phyloP scores from a whole-genome alignment of 2,329 filamentous ascomycete species.

The Teratosphaeriaceae sp. region DNA sequence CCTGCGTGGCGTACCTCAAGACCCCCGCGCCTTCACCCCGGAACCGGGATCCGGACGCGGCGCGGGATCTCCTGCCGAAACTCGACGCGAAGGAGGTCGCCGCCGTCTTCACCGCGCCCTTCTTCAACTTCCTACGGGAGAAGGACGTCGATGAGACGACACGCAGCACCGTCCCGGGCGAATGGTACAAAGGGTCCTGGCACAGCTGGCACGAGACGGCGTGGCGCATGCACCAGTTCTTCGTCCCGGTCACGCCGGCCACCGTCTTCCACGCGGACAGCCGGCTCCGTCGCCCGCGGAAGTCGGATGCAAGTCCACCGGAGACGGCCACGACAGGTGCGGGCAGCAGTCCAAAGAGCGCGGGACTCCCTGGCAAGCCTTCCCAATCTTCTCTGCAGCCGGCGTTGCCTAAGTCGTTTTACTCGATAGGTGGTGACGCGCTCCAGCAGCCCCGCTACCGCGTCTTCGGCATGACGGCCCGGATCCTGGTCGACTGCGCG shows the following conservation, averaged over 20 bases:
- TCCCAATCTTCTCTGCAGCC: conserved; percentile 19
- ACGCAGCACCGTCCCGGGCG: conserved; percentile 37
- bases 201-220: conserved; percentile 65
- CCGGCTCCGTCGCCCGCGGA: conserved; percentile 11
- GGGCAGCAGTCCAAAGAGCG: background rate
- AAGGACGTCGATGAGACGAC: conserved; percentile 46
- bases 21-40: conserved; percentile 39
- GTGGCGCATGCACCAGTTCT: conserved; percentile 92
- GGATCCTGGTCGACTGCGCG: conserved; percentile 83
- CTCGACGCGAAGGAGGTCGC: conserved; percentile 88
- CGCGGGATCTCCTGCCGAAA: conserved; percentile 50
- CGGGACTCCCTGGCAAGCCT: background rate
- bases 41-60: conserved; percentile 53
- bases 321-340: conserved; percentile 1
- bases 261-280: conserved; percentile 43
- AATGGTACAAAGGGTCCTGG: conserved; percentile 86
- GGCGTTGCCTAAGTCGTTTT: conserved; percentile 23
- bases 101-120: conserved; percentile 84
- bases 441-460: conserved; percentile 50
- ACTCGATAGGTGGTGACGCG: conserved; percentile 20
- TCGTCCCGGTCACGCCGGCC: conserved; percentile 71
- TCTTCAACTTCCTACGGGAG: conserved; percentile 69
- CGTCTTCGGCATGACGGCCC: conserved; percentile 92
- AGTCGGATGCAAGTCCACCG: conserved; percentile 1
- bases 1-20: conserved; percentile 54